Conservation (phyloP, 495 filamentous ascomycete species). For the Neurospora sp. region DNA sequence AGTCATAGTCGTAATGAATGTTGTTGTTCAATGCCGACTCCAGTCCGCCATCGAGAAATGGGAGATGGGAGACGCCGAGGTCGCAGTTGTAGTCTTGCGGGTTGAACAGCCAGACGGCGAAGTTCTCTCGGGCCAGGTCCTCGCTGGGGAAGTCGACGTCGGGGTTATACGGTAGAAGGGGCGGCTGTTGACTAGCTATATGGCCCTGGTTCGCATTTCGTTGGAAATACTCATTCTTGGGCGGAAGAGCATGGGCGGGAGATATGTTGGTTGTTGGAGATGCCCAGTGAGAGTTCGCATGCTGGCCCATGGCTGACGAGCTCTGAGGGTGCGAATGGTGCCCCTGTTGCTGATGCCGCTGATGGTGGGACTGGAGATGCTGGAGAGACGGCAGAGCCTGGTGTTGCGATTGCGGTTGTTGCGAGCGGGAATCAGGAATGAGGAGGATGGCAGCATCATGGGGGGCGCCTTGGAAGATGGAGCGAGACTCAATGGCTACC, state of each 20-base stretch:
- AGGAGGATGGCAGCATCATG: constrained; percentile 39
- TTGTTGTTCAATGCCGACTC: constrained; percentile 41
- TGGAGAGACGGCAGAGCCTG: constrained; percentile 8
- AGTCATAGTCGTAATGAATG: constrained; percentile 42
- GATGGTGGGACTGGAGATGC: neutral
- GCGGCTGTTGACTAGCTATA: constrained; percentile 14
- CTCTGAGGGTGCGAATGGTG: neutral
- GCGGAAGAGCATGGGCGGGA: neutral
- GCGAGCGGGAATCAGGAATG: constrained; percentile 28
- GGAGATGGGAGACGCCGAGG: constrained; percentile 30
- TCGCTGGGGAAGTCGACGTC: constrained; percentile 27
- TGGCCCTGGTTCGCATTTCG: neutral
- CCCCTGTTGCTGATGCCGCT: neutral
- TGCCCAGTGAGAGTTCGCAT: neutral
- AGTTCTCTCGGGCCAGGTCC: constrained; percentile 33
- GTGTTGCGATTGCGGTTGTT: constrained; percentile 14
- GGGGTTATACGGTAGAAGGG: constrained; percentile 24
- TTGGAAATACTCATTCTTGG: neutral
- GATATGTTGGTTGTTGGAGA: neutral
- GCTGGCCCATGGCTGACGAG: neutral
- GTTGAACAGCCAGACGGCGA: constrained; percentile 42
- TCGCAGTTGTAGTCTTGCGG: constrained; percentile 31
- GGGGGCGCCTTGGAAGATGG: constrained; percentile 29
- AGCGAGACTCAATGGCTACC: constrained; percentile 21
- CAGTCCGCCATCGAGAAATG: constrained; percentile 39